Evolutionary conservation across 2,329 filamentous ascomycete species (phyloP).

Genomic region (Sporothrix humicola): DNA sequence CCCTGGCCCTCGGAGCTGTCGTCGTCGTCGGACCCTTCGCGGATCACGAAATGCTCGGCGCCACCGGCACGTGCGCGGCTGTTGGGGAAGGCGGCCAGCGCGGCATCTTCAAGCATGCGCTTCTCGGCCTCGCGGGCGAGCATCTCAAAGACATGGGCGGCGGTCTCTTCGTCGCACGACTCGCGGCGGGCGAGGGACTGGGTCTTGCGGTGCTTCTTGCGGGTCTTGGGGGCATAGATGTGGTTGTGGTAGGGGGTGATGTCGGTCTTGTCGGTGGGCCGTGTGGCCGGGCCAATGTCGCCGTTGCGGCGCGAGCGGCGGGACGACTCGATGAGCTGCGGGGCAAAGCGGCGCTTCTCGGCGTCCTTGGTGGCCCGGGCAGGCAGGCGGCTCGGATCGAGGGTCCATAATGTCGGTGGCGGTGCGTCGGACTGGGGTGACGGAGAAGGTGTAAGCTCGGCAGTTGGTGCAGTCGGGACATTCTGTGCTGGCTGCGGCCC

Average conservation of each 20-base stretch:
- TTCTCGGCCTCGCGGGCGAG: slow-evolving; percentile 80
- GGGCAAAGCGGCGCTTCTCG: slow-evolving; percentile 66
- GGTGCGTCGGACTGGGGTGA: slow-evolving; percentile 53
- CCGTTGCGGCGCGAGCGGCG: slow-evolving; percentile 71
- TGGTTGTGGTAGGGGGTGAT: slow-evolving; percentile 68
- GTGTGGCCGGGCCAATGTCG: slow-evolving; percentile 66
- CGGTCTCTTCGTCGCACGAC: slow-evolving; percentile 75
- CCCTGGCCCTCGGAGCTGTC: slow-evolving; percentile 43
- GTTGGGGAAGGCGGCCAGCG: slow-evolving; percentile 76
- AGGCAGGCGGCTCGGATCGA: background rate
- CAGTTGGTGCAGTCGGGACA: slow-evolving; percentile 42
- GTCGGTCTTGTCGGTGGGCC: slow-evolving; percentile 73
- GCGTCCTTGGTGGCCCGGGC: background rate
- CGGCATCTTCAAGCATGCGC: slow-evolving; percentile 73
- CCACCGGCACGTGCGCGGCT: slow-evolving; percentile 72
- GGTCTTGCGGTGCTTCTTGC: slow-evolving; percentile 49
- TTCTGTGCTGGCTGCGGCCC: slow-evolving; percentile 27
- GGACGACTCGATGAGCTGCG: slow-evolving; percentile 81
- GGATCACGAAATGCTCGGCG: slow-evolving; percentile 72
- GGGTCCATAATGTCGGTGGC: slow-evolving; percentile 29
- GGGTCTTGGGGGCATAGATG: slow-evolving; percentile 59
- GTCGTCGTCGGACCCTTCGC: slow-evolving; percentile 67
- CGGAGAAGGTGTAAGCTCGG: slow-evolving; percentile 62
- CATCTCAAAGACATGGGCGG: slow-evolving; percentile 77
- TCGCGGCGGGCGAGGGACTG: slow-evolving; percentile 62